Evolutionary conservation across 768 basidiomycete species (phyloP), one percentile per base, ranked within the genome.

Genomic region (Fomitopsis serialis): DNA sequence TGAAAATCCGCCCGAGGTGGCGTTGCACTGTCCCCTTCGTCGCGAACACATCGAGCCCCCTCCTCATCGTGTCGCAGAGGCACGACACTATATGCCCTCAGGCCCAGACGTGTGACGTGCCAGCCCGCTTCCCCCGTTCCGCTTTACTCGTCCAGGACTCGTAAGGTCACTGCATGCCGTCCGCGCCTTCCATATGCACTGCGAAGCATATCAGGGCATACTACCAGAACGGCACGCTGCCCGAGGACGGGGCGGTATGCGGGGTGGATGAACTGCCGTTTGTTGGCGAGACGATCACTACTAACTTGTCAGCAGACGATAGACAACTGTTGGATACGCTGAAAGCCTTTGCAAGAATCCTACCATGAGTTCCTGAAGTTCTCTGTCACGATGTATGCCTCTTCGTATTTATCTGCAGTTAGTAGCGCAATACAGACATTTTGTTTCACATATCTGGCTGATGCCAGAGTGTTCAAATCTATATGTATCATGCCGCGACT

Each of bases 121-220:
- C 51, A 6, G 50, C 42, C 37, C 55, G 59, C 23, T 60, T 44
- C 29, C 35, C 42, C 2, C 55, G 59, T 29, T 45, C 59, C 46
- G 59, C 53, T 36, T 37, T 60, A 50, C 54, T 60, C 15, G 56
- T 60, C 25, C 59, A 60, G 51, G 47, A 60, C 48, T 60, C 59
- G 42, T 54, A 52, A 22, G 59, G 59, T 13, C 59, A 61, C 25
- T 61, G 59, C 46, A 56, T 56, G 47, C 34, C 54, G 22, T 35
- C 52, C 2, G 52, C 56, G 45, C 59, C 59, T 21, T 58, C 56
- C 32, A 15, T 61, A n/a, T 61, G 59, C 54, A 61, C 59, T 0
- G 59, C 54, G 24, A 57, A 52, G 54, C 50, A 61, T 32, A 43
- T 61, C 7, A 22, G 54, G 36, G 54, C 54, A 40, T 61, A 58